These are phyloP conservation scores for Chondrostereum purpureum DNA, from an alignment of 1,284 basidiomycete species.

Conservation along the genomic window DNA sequence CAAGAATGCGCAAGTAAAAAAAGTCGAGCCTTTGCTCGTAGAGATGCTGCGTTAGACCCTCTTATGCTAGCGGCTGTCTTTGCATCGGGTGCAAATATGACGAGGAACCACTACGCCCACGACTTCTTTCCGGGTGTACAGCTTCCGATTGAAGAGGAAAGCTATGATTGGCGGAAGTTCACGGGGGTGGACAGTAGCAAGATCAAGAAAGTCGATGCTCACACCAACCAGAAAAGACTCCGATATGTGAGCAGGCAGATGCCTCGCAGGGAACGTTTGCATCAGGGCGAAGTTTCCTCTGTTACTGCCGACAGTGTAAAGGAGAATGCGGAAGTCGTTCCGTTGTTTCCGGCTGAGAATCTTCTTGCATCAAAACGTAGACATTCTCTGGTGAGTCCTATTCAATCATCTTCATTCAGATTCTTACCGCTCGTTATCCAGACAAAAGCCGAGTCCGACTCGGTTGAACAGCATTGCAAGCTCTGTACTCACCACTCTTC, in stretches of 20 bases:
- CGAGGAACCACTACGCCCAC: conserved; percentile 72
- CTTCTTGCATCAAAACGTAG: conserved; percentile 24
- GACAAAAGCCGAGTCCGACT: too few species aligned
- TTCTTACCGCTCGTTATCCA: too few species aligned
- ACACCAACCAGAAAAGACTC: conserved; percentile 36
- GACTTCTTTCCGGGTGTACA: conserved; percentile 59
- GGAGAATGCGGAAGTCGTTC: conserved; percentile 23
- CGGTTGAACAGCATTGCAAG: too few species aligned
- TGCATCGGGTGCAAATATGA: conserved; percentile 65
- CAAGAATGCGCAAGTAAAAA: background rate
- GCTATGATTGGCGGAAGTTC: conserved; percentile 55
- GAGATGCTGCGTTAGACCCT: conserved; percentile 68
- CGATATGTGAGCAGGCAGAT: conserved; percentile 67
- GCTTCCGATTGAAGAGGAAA: conserved; percentile 43
- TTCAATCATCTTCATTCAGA: background rate
- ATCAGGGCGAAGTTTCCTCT: conserved; percentile 16
- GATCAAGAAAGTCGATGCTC: conserved; percentile 14
- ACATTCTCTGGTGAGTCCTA: conserved; percentile 23
- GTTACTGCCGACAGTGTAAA: conserved; percentile 16
- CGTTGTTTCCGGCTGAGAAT: conserved; percentile 13
- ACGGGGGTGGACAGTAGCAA: conserved; percentile 31
- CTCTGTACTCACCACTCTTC: too few species aligned
- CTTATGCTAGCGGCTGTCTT: conserved; percentile 65
- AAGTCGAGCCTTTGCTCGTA: conserved; percentile 36
- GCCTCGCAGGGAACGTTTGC: conserved; percentile 54